Evolutionary conservation across 2,329 filamentous ascomycete species (phyloP), one percentile per base, ranked within the genome.

Genomic region (Penicillium sp.): DNA sequence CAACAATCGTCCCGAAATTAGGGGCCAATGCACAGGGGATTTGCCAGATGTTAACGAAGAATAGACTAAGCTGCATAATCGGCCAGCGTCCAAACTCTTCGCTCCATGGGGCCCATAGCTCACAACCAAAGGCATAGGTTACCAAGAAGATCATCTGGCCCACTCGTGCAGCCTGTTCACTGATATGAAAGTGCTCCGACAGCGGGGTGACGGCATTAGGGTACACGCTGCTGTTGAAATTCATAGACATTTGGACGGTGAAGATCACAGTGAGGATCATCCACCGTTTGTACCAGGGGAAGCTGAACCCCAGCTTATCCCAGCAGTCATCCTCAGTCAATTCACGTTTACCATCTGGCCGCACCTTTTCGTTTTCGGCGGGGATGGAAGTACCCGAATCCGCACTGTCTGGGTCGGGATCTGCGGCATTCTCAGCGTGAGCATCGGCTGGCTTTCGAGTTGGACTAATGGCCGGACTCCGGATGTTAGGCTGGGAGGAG

Each of bases 101-200:
- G 17, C 84, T 88, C 88, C 89, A 94, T 0, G 90, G 90, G 0
- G 90, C 90, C 90, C 90, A 94, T 0, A 93, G 79, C 70, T 94
- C 90, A 68, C 90, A 94, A 15, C 90, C 90, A 67, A 94, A 92
- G 32, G 89, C 90, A 67, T 95, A 94, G 1, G 85, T 72, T 42
- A 94, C 80, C 26, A 95, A 74, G 72, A 92, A 94, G 55, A 91
- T 83, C 73, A 88, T 86, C 53, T 89, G 87, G 62, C 90, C 90
- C 44, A 84, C 80, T 52, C 88, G 82, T 3, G 86, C 88, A 1
- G 82, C 84, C 69, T 90, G 87, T 8, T 77, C 75, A 58, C 84
- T 87, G 55, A 93, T 85, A 39, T 75, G 56, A 60, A 90, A 94
- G 54, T 90, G 78, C 17, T 85, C 74, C 0, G 81, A 74, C 46